Evolutionary conservation across 805 yeast species (phyloP), one percentile per base, ranked within the genome.

Genomic region (Jamesozyma rosinii): DNA sequence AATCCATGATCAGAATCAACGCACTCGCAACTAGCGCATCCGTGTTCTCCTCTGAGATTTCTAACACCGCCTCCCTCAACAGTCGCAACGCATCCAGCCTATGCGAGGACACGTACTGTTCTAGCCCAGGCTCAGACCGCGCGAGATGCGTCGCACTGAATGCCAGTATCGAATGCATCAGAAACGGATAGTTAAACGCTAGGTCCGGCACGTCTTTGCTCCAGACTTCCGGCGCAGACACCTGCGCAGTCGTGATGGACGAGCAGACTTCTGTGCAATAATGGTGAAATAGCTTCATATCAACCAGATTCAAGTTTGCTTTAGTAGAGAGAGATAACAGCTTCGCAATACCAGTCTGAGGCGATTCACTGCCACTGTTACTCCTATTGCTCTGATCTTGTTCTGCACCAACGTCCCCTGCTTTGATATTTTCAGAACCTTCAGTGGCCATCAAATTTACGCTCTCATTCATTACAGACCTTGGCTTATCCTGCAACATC

Each of bases 21-120:
- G 96, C 95, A 41, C 94, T 79, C 0, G 97, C 96, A 17, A 89
- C 96, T 40, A 90, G 67, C 0, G 97, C 95, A 62, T 90, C 97
- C 1, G 92, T 83, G 54, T 89, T 89, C 38, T 84, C 88, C 1
- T 84, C 73, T 18, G 83, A 79, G 47, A 90, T 85, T 48, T 84
- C 80, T 49, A 86, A 67, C 2, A 90, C 95, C 2, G 94, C 95
- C 54, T 83, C 90, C 45, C 97, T 69, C 41, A 90, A 66, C 35
- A 87, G 65, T 41, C 88, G 68, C 38, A 90, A 67, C 0, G 97
- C 95, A 59, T 87, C 94, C 11, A 94, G 84, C 35, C 97, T 66
- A 63, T 90, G 97, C 37, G 79, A 72, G 0, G 94, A 84, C 6
- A 87, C 90, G 51, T 83, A 80, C 54, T 80, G 81, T 53, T 83